Base-by-base conservation (phyloP, 2,329 filamentous ascomycete genomes). In the Diaporthe vexans region DNA sequence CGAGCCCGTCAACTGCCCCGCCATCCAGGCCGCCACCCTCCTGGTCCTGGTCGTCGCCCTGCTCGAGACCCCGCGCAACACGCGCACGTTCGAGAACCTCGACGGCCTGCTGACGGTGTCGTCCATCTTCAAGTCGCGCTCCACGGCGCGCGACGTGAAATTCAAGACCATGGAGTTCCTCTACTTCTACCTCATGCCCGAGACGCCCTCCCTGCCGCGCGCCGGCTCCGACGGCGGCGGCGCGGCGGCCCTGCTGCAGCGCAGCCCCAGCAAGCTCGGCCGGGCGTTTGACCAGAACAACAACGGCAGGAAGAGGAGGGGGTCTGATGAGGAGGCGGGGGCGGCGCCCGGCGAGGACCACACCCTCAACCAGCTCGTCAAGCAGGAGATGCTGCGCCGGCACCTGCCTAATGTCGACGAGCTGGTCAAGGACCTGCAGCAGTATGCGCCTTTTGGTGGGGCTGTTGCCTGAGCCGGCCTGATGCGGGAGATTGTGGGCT, bases 131-230 rank as follows among this genome's bases (percentile, higher is more conserved):
- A 97, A 97, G 84, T 94, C 93, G 77, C 92, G 95, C 75, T 91
- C 92, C 77, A 98, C 96, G 4, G 92, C 92, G 33, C 92, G 95
- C 76, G 94, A 96, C 79, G 95, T 98, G 77, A 98, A 98, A 86
- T 90, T 98, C 81, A 97, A 97, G 83, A 91, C 97, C n/a, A 93
- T 98, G 78, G 97, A 98, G 83, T 98, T 98, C 81, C 86, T 99
- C 69, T 98, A 98, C 87, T 98, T 98, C 84, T 99, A 98, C 84
- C 92, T 99, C 78, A 98, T 98, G 93, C 95, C 96, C 68, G 97
- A 99, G 85, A 91, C 90, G 0, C 92, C 89, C 58, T 86, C 88
- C 26, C 88, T 89, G 76, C 88, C 90, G 7, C 84, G 84, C 76
- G 86, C 88, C 75, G 85, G 83, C 26, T 82, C 83, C 68, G 84